These are phyloP conservation scores for Candida hungchunana DNA, from an alignment of 805 yeast species.

Conservation along the genomic window DNA sequence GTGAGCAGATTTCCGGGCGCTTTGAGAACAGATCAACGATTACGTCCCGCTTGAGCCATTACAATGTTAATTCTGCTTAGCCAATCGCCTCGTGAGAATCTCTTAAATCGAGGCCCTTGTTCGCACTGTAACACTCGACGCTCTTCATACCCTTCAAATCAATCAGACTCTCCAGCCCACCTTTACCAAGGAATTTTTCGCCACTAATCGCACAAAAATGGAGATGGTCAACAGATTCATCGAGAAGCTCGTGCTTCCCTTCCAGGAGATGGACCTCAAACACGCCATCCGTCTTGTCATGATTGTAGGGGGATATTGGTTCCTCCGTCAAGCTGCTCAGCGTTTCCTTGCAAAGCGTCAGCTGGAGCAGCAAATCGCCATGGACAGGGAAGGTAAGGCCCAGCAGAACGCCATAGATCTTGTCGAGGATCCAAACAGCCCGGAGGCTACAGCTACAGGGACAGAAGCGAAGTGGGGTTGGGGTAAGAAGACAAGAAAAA, in stretches of 20 bases:
- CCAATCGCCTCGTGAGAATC: too few relatives aligned
- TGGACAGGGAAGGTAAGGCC: constrained; percentile 42
- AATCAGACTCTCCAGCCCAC: too few relatives aligned
- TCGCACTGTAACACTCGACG: too few relatives aligned
- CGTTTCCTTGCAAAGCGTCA: constrained; percentile 56
- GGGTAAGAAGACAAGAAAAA: constrained; percentile 71
- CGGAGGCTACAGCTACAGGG: constrained; percentile 33
- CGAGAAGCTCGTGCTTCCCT: constrained; percentile 4
- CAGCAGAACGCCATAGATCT: constrained; percentile 28
- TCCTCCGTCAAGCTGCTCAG: constrained; percentile 52
- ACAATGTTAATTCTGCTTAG: too few relatives aligned
- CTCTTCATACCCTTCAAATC: too few relatives aligned
- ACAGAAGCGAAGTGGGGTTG: constrained; percentile 60
- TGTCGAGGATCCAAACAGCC: constrained; percentile 32
- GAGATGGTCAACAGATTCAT: constrained; percentile 5
- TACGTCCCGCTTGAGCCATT: too few relatives aligned
- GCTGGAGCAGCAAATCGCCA: constrained; percentile 45
- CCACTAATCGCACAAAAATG: constrained; percentile 3
- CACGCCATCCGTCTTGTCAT: constrained; percentile 44
- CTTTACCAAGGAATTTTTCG: not conserved
- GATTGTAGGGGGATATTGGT: constrained; percentile 58
- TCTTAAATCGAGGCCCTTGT: too few relatives aligned
- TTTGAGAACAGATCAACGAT: too few relatives aligned
- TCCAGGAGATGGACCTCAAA: constrained; percentile 38
- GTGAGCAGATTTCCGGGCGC: too few relatives aligned